A percentile compares a stretch with the other conserved stretches of the same genome.
Evolutionary conservation across 495 filamentous ascomycete species (phyloP).

Genomic region (Penicillium desertorum): DNA sequence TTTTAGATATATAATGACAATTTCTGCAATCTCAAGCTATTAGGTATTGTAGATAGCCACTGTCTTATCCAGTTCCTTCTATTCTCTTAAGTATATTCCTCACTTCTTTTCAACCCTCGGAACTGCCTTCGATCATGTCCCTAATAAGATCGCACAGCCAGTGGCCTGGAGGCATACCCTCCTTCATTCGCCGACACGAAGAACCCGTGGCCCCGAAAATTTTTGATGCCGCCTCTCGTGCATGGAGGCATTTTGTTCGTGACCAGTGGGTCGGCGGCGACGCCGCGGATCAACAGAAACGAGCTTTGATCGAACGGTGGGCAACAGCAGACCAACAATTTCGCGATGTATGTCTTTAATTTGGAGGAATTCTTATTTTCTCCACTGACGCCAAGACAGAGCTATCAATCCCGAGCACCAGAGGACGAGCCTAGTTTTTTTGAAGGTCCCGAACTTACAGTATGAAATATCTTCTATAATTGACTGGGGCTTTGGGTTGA

Average conservation of each 20-base stretch:
- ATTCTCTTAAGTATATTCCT: too few species aligned
- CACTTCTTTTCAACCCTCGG: neutral
- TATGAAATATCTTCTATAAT: slow-evolving; percentile 3
- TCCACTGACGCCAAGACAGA: slow-evolving; percentile 1
- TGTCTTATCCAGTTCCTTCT: too few species aligned
- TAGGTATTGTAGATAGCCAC: too few species aligned
- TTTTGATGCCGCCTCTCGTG: slow-evolving; percentile 13
- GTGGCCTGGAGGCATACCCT: slow-evolving; percentile 10
- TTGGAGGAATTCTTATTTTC: neutral
- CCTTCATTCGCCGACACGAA: slow-evolving; percentile 15
- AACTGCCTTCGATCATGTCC: slow-evolving; percentile 4
- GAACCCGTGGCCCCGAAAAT: slow-evolving; percentile 8
- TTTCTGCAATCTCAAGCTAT: too few species aligned
- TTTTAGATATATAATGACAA: too few species aligned
- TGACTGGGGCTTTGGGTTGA: slow-evolving; percentile 16
- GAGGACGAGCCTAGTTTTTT: slow-evolving; percentile 14
- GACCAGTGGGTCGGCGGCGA: slow-evolving; percentile 14
- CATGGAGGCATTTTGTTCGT: slow-evolving; percentile 18
- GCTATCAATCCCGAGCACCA: slow-evolving; percentile 19
- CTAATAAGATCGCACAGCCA: slow-evolving; percentile 4
- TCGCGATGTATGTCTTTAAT: slow-evolving; percentile 13
- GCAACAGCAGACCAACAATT: slow-evolving; percentile 21
- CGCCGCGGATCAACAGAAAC: slow-evolving; percentile 17
- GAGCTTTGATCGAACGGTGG: slow-evolving; percentile 16
- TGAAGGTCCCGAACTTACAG: slow-evolving; percentile 4